Evolutionary conservation across 2,329 filamentous ascomycete species (phyloP), one percentile per base, ranked within the genome.

Genomic region (Aspergillus melleus): DNA sequence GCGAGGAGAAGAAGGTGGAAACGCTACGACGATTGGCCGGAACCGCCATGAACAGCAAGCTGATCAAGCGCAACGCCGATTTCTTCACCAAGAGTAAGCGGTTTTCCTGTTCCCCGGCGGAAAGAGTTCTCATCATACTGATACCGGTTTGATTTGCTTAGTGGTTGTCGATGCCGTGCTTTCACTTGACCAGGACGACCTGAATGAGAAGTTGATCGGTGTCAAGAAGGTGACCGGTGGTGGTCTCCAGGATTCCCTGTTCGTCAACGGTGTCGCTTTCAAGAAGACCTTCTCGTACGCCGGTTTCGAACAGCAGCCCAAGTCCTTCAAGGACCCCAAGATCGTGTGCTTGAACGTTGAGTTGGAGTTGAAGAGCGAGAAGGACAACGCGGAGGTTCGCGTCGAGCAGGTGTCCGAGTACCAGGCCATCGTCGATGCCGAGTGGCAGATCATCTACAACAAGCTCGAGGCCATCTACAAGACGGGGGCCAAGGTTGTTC

Each of bases 251-350:
- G 95, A 98, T 64, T 97, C 94, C 2, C 86, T 96, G 46, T 98
- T 98, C 79, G 90, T 99, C 74, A 95, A 98, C 77, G 95, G 95
- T 74, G 95, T 99, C 63, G 94, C 95, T 39, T 99, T 99, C 85
- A 98, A 98, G 84, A 99, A 99, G 87, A 99, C 95, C 5, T 99
- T 99, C 79, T 93, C 94, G 54, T 99, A 99, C 75, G 95, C 95
- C 69, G 95, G 95, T 74, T 99, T 99, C 80, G 95, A 99, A 81
- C 95, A 99, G 81, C 95, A 99, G 81, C 95, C 95, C 67, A 99
- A 99, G 81, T 88, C 86, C 8, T 98, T 99, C 83, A 88, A 85
- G 74, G 87, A 96, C 79, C 95, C 95, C 62, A 96, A 96, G 84
- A 96, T 99, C 68, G 91, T 97, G 62, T 98, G 94, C 79, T 81